Percentiles rank a stretch among this genome's conserved stretches.
These are phyloP conservation scores for Suillus hirtellus DNA, from an alignment of 768 basidiomycete species.

Conservation along the genomic window DNA sequence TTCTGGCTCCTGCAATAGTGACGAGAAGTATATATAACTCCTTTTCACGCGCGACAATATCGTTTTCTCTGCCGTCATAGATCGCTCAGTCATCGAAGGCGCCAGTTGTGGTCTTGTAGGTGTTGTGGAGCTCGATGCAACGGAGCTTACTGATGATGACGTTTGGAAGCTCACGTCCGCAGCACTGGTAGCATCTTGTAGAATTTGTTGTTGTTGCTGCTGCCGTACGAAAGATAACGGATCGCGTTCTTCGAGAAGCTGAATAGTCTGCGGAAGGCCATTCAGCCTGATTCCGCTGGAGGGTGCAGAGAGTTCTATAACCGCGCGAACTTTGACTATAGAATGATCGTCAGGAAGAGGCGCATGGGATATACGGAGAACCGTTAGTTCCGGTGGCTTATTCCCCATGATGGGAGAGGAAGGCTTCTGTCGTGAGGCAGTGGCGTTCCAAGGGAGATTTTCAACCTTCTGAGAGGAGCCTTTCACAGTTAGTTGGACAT, in stretches of 20 bases:
- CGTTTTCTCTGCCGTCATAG: conserved; percentile 70
- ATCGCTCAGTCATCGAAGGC: conserved; percentile 44
- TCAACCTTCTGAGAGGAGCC: conserved; percentile 74
- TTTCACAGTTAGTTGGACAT: conserved; percentile 74
- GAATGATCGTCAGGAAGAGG: conserved; percentile 71
- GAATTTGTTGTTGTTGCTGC: conserved; percentile 51
- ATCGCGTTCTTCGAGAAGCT: conserved; percentile 66
- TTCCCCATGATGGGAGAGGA: conserved; percentile 31
- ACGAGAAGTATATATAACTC: conserved; percentile 98
- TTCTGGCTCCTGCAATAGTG: conserved; percentile 94
- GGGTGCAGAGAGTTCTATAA: conserved; percentile 78
- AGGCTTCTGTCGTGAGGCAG: conserved; percentile 49
- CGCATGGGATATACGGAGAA: conserved; percentile 73
- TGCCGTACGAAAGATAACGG: conserved; percentile 46
- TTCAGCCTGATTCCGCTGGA: conserved; percentile 84
- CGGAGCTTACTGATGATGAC: conserved; percentile 57
- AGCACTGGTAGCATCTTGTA: conserved; percentile 74
- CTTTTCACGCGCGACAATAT: conserved; percentile 85
- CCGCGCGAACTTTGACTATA: conserved; percentile 76
- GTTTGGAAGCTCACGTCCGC: conserved; percentile 68
- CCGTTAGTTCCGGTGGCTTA: conserved; percentile 48
- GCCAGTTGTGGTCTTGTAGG: conserved; percentile 35
- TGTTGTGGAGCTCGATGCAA: conserved; percentile 40
- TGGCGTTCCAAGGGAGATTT: conserved; percentile 70
- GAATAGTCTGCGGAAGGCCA: conserved; percentile 71